Percentiles rank a stretch among this genome's conserved stretches.
These are phyloP conservation scores for Dipodascus geniculatus DNA, from an alignment of 805 yeast species.

Conservation along the genomic window DNA sequence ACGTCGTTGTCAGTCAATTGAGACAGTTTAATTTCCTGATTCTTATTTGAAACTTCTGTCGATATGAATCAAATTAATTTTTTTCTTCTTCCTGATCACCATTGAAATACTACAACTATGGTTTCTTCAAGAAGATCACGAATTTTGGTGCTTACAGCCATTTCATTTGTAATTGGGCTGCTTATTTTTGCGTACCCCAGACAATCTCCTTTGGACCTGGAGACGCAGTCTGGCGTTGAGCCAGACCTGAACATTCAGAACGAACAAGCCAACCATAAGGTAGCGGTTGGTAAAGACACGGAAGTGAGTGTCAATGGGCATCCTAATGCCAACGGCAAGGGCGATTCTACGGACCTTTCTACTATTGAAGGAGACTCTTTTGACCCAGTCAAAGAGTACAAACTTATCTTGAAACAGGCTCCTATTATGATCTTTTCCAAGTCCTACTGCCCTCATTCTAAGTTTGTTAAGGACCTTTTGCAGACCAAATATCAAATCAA, in stretches of 20 bases:
- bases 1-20: neutral
- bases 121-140: slow-evolving; percentile 29
- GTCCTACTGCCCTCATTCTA: slow-evolving; percentile 56
- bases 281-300: slow-evolving; percentile 11
- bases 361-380: slow-evolving; percentile 25
- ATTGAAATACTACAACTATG: slow-evolving; percentile 7
- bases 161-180: slow-evolving; percentile 24
- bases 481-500: slow-evolving; percentile 50
- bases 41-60: neutral
- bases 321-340: slow-evolving; percentile 8
- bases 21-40: neutral
- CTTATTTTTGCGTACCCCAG: slow-evolving; percentile 22
- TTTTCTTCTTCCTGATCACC: neutral
- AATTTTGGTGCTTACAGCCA: slow-evolving; percentile 32
- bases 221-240: neutral
- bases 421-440: slow-evolving; percentile 39
- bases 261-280: slow-evolving; percentile 6
- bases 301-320: slow-evolving; percentile 6
- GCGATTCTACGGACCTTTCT: slow-evolving; percentile 14
- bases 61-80: neutral
- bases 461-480: slow-evolving; percentile 55
- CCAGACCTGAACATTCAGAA: slow-evolving; percentile 2
- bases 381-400: slow-evolving; percentile 42
- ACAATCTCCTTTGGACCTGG: slow-evolving; percentile 22
- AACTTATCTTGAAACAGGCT: slow-evolving; percentile 43